phyloP scores from a whole-genome alignment of 2,329 filamentous ascomycete species.

The Fusarium subtropicale region DNA sequence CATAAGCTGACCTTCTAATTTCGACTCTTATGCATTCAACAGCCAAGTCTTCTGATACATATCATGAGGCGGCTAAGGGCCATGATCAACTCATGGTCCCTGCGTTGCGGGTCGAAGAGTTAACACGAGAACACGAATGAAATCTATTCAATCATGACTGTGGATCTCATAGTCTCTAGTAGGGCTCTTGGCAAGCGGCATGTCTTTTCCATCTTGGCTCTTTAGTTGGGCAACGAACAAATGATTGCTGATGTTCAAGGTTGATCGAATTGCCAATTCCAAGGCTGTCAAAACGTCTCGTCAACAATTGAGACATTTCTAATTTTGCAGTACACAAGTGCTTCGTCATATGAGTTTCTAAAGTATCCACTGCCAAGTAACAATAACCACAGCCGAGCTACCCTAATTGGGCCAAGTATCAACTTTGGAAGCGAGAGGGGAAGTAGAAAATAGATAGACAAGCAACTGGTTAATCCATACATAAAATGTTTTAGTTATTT shows the following conservation, averaged over 20 bases:
- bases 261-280: fast-evolving
- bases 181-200: background rate
- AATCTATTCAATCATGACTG: background rate
- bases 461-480: fast-evolving
- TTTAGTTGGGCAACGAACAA: background rate
- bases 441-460: background rate
- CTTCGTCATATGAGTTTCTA: background rate
- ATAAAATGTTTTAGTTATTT: background rate
- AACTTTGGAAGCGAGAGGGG: background rate
- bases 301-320: background rate
- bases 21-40: no score
- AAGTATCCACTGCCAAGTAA: no score
- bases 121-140: conserved; percentile 1
- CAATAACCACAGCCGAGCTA: no score
- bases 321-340: background rate
- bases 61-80: no score
- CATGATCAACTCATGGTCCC: background rate
- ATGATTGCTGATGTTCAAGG: background rate
- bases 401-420: background rate
- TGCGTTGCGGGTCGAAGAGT: background rate
- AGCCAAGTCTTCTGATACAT: no score
- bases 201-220: background rate
- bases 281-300: background rate
- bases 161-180: background rate
- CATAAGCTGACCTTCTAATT: no score